A percentile compares a stretch with the other conserved stretches of the same genome.
phyloP scores from a whole-genome alignment of 345 rosid species.

The Passiflora organensis region DNA sequence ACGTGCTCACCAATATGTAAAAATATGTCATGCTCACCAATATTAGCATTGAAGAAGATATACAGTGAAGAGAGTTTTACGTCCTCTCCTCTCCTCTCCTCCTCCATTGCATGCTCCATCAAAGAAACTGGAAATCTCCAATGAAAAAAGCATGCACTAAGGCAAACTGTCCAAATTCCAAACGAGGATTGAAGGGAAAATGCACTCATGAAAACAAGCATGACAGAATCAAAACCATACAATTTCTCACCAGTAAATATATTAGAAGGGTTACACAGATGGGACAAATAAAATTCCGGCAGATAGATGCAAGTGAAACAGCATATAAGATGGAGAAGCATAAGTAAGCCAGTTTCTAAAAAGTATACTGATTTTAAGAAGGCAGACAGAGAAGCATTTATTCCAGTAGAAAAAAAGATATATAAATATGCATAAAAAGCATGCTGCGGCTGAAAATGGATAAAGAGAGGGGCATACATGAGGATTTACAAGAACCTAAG shows the following conservation, averaged over 20 bases:
- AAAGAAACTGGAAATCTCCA: conserved; percentile 1
- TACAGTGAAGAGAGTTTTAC: not conserved
- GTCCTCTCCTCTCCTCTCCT: no score
- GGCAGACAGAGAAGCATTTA: not conserved
- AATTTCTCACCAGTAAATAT: no score
- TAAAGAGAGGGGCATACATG: not conserved
- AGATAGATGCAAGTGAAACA: no score
- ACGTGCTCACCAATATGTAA: not conserved
- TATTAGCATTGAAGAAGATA: conserved; percentile 6
- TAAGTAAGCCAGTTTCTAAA: no score
- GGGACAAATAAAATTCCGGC: no score
- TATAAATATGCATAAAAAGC: not conserved
- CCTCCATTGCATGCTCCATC: conserved; percentile 1
- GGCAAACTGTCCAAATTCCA: not conserved
- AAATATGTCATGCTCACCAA: conserved; percentile 9
- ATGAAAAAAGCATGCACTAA: not conserved
- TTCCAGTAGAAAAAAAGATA: not conserved
- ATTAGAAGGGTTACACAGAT: no score
- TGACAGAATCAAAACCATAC: not conserved
- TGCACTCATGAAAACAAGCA: not conserved
- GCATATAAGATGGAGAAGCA: no score
- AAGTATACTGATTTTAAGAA: not conserved
- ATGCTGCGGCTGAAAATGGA: no score
- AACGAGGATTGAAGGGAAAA: no score
- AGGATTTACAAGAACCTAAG: conserved; percentile 10